Evolutionary conservation across 164 flowering plant genomes (phyloP).

Genomic region (Platanus orientalis): DNA sequence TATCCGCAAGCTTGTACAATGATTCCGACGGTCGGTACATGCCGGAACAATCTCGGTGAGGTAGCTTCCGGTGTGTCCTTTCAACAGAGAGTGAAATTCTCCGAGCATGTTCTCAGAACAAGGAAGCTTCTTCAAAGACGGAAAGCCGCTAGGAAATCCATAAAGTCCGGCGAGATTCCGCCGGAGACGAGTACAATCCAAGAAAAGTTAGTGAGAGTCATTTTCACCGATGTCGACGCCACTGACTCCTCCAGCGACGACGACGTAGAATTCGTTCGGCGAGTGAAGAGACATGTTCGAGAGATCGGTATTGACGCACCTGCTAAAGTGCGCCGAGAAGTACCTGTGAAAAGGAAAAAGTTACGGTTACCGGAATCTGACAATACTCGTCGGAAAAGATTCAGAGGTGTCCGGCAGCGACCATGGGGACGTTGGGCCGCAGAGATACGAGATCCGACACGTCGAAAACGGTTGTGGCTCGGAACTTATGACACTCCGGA

Average conservation of each 20-base stretch:
- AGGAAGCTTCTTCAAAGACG: slow-evolving; percentile 13
- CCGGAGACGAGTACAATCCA: too few species aligned
- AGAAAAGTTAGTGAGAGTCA: slow-evolving; percentile 36
- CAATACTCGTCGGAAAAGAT: slow-evolving; percentile 23
- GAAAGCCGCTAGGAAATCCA: not conserved
- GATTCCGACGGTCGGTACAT: not conserved
- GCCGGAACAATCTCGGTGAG: not conserved
- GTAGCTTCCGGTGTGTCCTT: not conserved
- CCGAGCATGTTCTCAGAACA: slow-evolving; percentile 36
- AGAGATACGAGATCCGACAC: slow-evolving; percentile 64
- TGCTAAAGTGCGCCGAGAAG: not conserved
- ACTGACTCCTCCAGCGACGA: slow-evolving; percentile 63
- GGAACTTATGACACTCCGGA: slow-evolving; percentile 73
- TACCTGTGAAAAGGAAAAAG: slow-evolving; percentile 12
- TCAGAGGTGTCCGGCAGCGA: slow-evolving; percentile 56
- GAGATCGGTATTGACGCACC: slow-evolving; percentile 30
- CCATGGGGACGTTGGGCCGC: slow-evolving; percentile 85
- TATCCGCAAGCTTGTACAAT: slow-evolving; percentile 1
- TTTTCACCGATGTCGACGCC: slow-evolving; percentile 46
- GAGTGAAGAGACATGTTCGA: slow-evolving; percentile 44
- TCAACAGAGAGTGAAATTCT: slow-evolving; percentile 19
- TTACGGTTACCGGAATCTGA: slow-evolving; percentile 10
- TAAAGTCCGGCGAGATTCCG: not conserved
- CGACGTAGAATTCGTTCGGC: slow-evolving; percentile 17
- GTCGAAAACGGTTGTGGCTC: slow-evolving; percentile 57